Evolutionary conservation across 2,329 filamentous ascomycete species (phyloP).

Genomic region (Aspergillus sp.): DNA sequence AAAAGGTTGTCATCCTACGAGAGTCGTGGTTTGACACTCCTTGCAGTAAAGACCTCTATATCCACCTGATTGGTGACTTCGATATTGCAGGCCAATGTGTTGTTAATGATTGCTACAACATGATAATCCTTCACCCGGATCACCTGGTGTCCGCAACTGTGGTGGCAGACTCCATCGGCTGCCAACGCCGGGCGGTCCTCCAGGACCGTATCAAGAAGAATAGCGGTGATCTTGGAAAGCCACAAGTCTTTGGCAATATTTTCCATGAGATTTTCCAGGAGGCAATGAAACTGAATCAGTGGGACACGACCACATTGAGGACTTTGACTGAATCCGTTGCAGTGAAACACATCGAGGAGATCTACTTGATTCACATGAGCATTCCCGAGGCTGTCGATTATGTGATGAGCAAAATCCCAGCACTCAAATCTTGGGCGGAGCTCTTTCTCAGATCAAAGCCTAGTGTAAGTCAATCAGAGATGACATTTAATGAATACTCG

Average conservation of each 20-base stretch:
- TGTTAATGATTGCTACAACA: conserved; percentile 77
- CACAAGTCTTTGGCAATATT: conserved; percentile 88
- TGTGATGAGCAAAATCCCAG: conserved; percentile 76
- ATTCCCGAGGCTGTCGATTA: conserved; percentile 72
- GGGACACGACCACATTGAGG: conserved; percentile 68
- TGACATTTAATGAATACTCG: conserved; percentile 3
- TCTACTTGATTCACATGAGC: conserved; percentile 82
- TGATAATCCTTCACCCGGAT: conserved; percentile 90
- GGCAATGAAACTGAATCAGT: conserved; percentile 76
- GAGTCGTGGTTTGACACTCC: conserved; percentile 84
- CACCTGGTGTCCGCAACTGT: conserved; percentile 93
- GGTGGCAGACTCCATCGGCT: conserved; percentile 93
- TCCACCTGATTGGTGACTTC: conserved; percentile 84
- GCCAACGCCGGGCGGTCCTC: conserved; percentile 83
- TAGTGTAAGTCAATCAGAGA: conserved; percentile 49
- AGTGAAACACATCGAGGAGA: conserved; percentile 77
- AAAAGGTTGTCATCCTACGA: conserved; percentile 70
- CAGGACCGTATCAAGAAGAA: conserved; percentile 97
- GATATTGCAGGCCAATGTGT: conserved; percentile 68
- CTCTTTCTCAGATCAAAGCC: conserved; percentile 73
- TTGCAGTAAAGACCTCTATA: conserved; percentile 69
- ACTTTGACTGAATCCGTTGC: conserved; percentile 66
- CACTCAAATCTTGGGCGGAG: conserved; percentile 78
- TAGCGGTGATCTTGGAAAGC: conserved; percentile 72
- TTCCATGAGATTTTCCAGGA: conserved; percentile 95